A percentile compares a stretch with the other conserved stretches of the same genome.
These are phyloP conservation scores for Tympanopsis confertula DNA, from an alignment of 2,329 filamentous ascomycete species.

Conservation along the genomic window DNA sequence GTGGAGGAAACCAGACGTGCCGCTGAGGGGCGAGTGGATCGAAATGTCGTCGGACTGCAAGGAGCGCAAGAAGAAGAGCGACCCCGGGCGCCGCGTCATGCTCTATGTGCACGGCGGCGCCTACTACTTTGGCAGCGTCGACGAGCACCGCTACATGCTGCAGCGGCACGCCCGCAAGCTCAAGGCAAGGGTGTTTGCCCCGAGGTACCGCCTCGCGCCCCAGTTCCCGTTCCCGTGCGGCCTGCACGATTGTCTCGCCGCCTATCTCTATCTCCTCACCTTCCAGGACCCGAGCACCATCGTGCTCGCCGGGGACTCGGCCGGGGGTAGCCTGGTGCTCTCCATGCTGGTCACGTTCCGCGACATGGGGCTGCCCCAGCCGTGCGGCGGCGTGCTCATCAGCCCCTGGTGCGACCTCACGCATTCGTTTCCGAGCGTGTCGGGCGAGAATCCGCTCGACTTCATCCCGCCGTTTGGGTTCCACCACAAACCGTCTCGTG, in stretches of 20 bases:
- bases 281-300: constrained; percentile 71
- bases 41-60: constrained; percentile 81
- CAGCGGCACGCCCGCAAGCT: constrained; percentile 91
- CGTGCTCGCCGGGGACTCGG: constrained; percentile 81
- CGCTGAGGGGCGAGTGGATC: constrained; percentile 81
- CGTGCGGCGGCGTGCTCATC: constrained; percentile 79
- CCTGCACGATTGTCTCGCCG: constrained; percentile 76
- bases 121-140: constrained; percentile 90
- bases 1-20: constrained; percentile 59
- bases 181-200: constrained; percentile 78
- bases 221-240: constrained; percentile 95
- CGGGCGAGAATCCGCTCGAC: constrained; percentile 60
- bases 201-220: constrained; percentile 75
- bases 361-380: constrained; percentile 72
- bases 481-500: constrained; percentile 73
- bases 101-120: constrained; percentile 89
- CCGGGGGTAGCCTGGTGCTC: constrained; percentile 81
- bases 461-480: constrained; percentile 85
- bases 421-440: constrained; percentile 85
- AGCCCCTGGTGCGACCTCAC: constrained; percentile 94
- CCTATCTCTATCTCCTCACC: constrained; percentile 75
- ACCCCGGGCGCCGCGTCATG: constrained; percentile 65
- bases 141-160: constrained; percentile 96
- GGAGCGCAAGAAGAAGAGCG: constrained; percentile 50
- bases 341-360: constrained; percentile 69